Evolutionary conservation across 192 early-diverging fungal genomes (phyloP).

Genomic region (Geranomyces michiganensis): DNA sequence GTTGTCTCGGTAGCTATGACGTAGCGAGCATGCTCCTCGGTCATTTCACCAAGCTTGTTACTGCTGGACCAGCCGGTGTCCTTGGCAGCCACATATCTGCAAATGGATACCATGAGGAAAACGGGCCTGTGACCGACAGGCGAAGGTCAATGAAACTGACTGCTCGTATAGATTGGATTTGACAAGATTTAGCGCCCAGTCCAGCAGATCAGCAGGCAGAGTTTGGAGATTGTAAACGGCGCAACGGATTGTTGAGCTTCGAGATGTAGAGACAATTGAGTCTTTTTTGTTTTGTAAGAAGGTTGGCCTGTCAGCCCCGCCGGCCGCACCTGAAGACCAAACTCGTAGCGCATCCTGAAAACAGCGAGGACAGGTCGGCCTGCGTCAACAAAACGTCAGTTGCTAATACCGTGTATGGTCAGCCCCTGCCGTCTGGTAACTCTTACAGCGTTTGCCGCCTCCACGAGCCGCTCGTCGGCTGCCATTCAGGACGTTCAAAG

Average conservation of each 20-base stretch:
- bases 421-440: too few species aligned
- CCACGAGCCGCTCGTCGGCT: too few species aligned
- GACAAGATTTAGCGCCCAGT: slow-evolving; percentile 60
- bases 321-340: too few species aligned
- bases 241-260: not conserved
- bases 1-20: slow-evolving; percentile 43
- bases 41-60: slow-evolving; percentile 62
- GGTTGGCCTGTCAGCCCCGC: too few species aligned
- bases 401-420: too few species aligned
- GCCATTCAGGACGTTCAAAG: too few species aligned
- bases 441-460: too few species aligned
- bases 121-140: not conserved
- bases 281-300: too few species aligned
- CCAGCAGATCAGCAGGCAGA: slow-evolving; percentile 24
- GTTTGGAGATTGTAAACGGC: slow-evolving; percentile 4
- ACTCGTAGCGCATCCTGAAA: too few species aligned
- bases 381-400: too few species aligned
- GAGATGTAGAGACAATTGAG: too few species aligned
- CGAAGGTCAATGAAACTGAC: slow-evolving; percentile 42
- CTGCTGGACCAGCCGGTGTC: slow-evolving; percentile 66
- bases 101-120: not conserved
- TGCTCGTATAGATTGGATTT: slow-evolving; percentile 64
- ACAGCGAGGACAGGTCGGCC: too few species aligned
- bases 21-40: slow-evolving; percentile 56
- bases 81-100: slow-evolving; percentile 63